phyloP scores from a whole-genome alignment of 345 rosid species.

The Pistacia atlantica region DNA sequence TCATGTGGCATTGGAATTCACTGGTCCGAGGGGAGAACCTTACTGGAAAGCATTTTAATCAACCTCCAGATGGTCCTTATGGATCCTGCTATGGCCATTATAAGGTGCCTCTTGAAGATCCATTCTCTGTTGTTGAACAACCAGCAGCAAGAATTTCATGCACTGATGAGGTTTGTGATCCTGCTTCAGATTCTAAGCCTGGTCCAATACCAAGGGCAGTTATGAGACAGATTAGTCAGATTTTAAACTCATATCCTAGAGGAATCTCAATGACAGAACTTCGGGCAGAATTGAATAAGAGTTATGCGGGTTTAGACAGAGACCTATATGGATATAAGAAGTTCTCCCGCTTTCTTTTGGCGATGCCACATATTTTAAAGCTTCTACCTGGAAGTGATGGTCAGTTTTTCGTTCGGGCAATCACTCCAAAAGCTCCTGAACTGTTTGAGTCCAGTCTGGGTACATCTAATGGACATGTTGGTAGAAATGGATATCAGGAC shows the following conservation, averaged over 20 bases:
- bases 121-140: slow-evolving; percentile 48
- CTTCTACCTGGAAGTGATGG: slow-evolving; percentile 49
- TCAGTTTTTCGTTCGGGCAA: slow-evolving; percentile 30
- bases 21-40: slow-evolving; percentile 53
- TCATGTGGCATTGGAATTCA: slow-evolving; percentile 84
- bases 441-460: slow-evolving; percentile 21
- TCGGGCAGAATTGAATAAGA: slow-evolving; percentile 53
- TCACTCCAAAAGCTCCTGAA: slow-evolving; percentile 33
- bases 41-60: slow-evolving; percentile 66
- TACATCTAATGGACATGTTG: slow-evolving; percentile 8
- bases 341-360: slow-evolving; percentile 58
- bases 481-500: slow-evolving; percentile 18
- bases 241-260: slow-evolving; percentile 51
- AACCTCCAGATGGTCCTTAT: slow-evolving; percentile 92
- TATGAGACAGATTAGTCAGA: slow-evolving; percentile 44
- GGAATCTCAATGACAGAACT: slow-evolving; percentile 58
- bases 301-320: slow-evolving; percentile 43
- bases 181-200: slow-evolving; percentile 32
- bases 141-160: slow-evolving; percentile 22
- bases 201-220: slow-evolving; percentile 54
- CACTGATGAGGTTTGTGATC: slow-evolving; percentile 29
- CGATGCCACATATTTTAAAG: slow-evolving; percentile 64
- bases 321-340: slow-evolving; percentile 63
- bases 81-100: slow-evolving; percentile 93
- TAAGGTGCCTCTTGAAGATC: slow-evolving; percentile 65